These are phyloP conservation scores for thale cress (Arabidopsis thaliana) DNA, from an alignment of 345 rosid species.

Conservation along the genomic window TAIR10.1 NC_003076.8:2391501-2392000, in stretches of 20 bases:
- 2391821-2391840: not conserved
- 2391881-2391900: not conserved
- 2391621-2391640: slow-evolving; percentile 10
- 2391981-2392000: not conserved
- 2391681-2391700: not conserved
- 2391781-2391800: not conserved
- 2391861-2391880: not conserved
- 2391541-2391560: not conserved
- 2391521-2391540: not conserved
- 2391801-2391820: not conserved
- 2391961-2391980: not conserved
- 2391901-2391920: not conserved
- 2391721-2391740: not conserved
- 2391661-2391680: not conserved
- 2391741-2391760: slow-evolving; percentile 6
- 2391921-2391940: not conserved
- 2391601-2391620: not conserved
- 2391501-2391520: not conserved
- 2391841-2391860: not conserved
- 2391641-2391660: slow-evolving; percentile 1
- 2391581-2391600: not conserved
- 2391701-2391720: not conserved
- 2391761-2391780: not conserved
- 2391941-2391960: too few species aligned
- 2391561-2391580: not conserved